Percentiles rank a stretch among this genome's conserved stretches.
Conservation (phyloP, 1,284 basidiomycete genomes). For the Apiotrichum veenhuisii region DNA sequence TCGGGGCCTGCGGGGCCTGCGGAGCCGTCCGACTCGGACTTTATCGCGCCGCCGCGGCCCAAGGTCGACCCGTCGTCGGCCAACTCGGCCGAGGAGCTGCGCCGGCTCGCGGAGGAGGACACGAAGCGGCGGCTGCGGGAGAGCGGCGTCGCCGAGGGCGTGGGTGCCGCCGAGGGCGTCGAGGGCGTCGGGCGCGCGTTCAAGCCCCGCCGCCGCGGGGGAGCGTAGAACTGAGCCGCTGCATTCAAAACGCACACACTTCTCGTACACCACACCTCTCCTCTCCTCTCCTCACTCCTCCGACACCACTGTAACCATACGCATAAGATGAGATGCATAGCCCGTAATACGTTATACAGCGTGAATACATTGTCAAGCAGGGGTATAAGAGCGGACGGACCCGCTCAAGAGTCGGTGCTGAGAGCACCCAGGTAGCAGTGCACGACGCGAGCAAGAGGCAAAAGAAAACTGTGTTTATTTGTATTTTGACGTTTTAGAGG, state of each 20-base stretch:
- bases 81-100: slow-evolving; percentile 30
- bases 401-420: background rate
- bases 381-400: background rate
- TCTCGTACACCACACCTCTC: no score
- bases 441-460: background rate
- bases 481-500: no score
- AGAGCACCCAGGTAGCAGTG: background rate
- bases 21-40: background rate
- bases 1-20: background rate
- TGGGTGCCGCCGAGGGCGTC: slow-evolving; percentile 3
- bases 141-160: slow-evolving; percentile 20
- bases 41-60: slow-evolving; percentile 25
- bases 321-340: slow-evolving; percentile 2
- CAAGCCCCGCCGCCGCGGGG: slow-evolving; percentile 6
- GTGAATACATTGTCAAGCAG: background rate
- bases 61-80: slow-evolving; percentile 30
- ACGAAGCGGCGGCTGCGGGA: slow-evolving; percentile 38
- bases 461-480: no score
- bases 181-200: slow-evolving; percentile 7
- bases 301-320: background rate
- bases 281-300: no score
- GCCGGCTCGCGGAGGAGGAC: slow-evolving; percentile 40
- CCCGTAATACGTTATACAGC: slow-evolving; percentile 6
- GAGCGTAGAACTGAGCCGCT: background rate
- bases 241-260: background rate